Evolutionary conservation across 2,329 filamentous ascomycete species (phyloP).

Genomic region (Ophiostoma fasciatum): DNA sequence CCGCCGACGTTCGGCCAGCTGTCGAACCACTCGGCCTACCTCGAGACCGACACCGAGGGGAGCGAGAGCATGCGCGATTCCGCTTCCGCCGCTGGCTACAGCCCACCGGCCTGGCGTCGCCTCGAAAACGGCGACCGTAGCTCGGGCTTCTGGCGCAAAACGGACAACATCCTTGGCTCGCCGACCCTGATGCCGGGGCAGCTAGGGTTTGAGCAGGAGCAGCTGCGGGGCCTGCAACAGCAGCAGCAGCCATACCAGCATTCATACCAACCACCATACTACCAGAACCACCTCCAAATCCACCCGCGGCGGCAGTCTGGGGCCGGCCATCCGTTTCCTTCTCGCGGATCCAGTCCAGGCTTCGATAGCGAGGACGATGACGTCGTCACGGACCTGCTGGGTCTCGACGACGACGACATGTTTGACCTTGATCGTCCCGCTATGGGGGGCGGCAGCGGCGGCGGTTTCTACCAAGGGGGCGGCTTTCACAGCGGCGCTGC

Average conservation of each 20-base stretch:
- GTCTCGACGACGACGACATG: slow-evolving; percentile 7
- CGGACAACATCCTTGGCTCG: slow-evolving; percentile 37
- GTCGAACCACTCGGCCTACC: slow-evolving; percentile 28
- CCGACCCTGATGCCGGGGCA: slow-evolving; percentile 3
- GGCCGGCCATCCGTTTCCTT: slow-evolving; percentile 1
- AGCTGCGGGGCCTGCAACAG: not conserved
- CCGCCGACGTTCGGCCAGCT: slow-evolving; percentile 22
- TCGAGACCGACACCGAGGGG: slow-evolving; percentile 23
- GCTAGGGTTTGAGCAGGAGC: not conserved
- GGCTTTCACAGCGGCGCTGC: slow-evolving; percentile 11
- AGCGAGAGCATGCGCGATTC: slow-evolving; percentile 28
- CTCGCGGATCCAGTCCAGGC: slow-evolving; percentile 19
- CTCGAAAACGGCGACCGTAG: slow-evolving; percentile 44
- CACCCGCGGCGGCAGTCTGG: not conserved
- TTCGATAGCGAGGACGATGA: slow-evolving; percentile 21
- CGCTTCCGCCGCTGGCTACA: slow-evolving; percentile 40
- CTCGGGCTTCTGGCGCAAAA: slow-evolving; percentile 44
- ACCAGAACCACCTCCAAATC: not conserved
- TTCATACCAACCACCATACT: no score
- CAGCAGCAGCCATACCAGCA: no score
- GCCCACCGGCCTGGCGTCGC: slow-evolving; percentile 45
- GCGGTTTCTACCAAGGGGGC: slow-evolving; percentile 6
- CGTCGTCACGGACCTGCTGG: slow-evolving; percentile 15
- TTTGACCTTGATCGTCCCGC: slow-evolving; percentile 3
- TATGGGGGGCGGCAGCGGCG: no score